Base-by-base conservation (phyloP, 495 filamentous ascomycete genomes). In the Lepidopterella palustris region DNA sequence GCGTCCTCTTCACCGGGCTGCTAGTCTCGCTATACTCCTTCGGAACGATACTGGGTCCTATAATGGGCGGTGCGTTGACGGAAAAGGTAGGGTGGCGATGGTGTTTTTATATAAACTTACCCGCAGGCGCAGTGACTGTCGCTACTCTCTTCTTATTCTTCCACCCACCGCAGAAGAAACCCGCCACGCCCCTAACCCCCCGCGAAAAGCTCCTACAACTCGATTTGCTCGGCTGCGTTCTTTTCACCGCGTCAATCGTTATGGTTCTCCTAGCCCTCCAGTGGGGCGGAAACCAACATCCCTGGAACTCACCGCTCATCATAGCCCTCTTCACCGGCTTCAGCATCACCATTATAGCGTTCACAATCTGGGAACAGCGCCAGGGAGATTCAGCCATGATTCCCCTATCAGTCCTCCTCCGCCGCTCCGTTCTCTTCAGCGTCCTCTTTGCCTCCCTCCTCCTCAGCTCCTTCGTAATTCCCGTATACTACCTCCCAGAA, bases 81-180 rank as follows among this genome's bases (percentile, higher is more conserved):
- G 60, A 63, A 20, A 53, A 56, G 4, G 63, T 50, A 4, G 51
- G 27, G 4, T 68, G 66, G 66, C 40, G 66, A 31, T 60, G 58
- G 58, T 60, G 58, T 15, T 55, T 28, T 45, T 55, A 28, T 13
- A 35, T 51, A 23, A 69, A 69, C 47, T 39, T 67, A 4, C 66
- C 66, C 3, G 53, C 66, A 29, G 66, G 66, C 23, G 66, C 35
- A 68, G 60, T 23, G 4, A 51, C 82, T 11, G 73, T 78, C 2
- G 75, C 70, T 5, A 20, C 75, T 4, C 35, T 83, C 15, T 53
- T 77, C 27, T 73, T 82, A 55, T 65, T 81, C 59, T 66, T 70
- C 3, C 73, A 73, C 0, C 57, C 54, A 9, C 45, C 53, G 47
- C 47, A 66, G 51, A 31, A 50, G 1, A 15, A 9, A 8, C 18